Evolutionary conservation across 23 red algal species (phyloP), one percentile per base, ranked within the genome.

Genomic region (Gracilaria caudata): DNA sequence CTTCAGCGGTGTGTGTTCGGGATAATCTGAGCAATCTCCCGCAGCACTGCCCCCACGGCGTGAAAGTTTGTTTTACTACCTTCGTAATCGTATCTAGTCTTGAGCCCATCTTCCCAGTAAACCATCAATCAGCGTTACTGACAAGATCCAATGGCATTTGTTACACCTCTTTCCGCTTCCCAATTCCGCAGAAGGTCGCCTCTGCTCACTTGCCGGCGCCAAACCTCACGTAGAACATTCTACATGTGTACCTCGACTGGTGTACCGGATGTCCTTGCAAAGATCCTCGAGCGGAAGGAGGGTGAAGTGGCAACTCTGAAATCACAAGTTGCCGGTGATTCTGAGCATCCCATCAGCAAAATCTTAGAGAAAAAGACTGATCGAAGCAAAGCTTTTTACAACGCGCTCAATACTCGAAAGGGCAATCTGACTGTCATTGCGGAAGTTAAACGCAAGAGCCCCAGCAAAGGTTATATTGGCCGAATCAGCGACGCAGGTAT

Each of bases 361-460:
- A 79, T 51, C 30, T 51, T 84, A 37, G 66, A 47, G 5, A 78
- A 46, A 26, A 72, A 35, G 14, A 80, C 66, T n/a, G 64, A 66
- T 35, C 80, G 88, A 55, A 79, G 45, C 47, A 86, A 81, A 54
- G 81, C 82, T 0, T 96, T 96, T 55, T 78, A 85, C 64, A 72
- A 36, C 17, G 82, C 88, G 24, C 55, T 96, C 23, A 84, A 90
- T 47, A 89, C 91, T 28, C 95, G 66, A 30, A 49, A 45, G 20
- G 92, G 92, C 44, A 73, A 82, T 32, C 44, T 98, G 13, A 86
- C 92, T 17, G 93, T 98, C 30, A 98, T 98, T 60, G 96, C 93
- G n/a, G 96, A 98, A 43, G 94, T 98, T 43, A 98, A 98, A 68
- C 92, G 96, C 28, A 81, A 85, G 64, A 92, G 86, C 21, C 96